Conservation (phyloP, 805 yeast genomes). For the Saturnispora halmiae region DNA sequence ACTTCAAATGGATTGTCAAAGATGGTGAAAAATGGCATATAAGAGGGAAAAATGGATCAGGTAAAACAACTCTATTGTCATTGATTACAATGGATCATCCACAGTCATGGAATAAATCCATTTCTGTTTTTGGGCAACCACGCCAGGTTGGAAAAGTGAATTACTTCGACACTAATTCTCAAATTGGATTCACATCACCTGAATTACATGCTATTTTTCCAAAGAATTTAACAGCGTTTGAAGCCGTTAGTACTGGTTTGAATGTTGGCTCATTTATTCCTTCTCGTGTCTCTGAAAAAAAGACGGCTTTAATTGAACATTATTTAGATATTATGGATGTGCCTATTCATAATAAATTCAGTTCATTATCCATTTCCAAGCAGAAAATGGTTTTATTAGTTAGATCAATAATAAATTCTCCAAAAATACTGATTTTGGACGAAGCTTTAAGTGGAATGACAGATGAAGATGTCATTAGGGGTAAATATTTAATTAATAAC, state of each 20-base stretch:
- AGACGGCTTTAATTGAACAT: constrained; percentile 33
- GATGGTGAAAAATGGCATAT: constrained; percentile 83
- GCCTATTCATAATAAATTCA: constrained; percentile 36
- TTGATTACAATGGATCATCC: constrained; percentile 92
- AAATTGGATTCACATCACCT: constrained; percentile 85
- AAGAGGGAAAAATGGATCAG: constrained; percentile 84
- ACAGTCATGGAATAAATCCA: constrained; percentile 77
- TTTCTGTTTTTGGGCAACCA: constrained; percentile 54
- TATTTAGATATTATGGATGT: constrained; percentile 42
- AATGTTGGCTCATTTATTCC: constrained; percentile 56
- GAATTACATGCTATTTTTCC: constrained; percentile 89
- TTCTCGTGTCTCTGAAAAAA: constrained; percentile 34
- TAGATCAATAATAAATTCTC: constrained; percentile 70
- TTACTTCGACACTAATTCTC: constrained; percentile 67
- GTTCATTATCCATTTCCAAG: constrained; percentile 51
- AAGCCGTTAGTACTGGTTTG: constrained; percentile 66
- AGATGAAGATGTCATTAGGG: constrained; percentile 44
- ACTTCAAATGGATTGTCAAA: constrained; percentile 57
- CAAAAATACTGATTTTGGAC: constrained; percentile 72
- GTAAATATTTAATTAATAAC: constrained; percentile 41
- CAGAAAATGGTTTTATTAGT: constrained; percentile 74
- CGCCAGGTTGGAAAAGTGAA: constrained; percentile 67
- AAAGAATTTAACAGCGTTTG: constrained; percentile 36
- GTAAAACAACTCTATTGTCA: constrained; percentile 82
- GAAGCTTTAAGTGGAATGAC: constrained; percentile 93